phyloP scores from a whole-genome alignment of 257 asterid species.

The Przewalskia tangutica region DNA sequence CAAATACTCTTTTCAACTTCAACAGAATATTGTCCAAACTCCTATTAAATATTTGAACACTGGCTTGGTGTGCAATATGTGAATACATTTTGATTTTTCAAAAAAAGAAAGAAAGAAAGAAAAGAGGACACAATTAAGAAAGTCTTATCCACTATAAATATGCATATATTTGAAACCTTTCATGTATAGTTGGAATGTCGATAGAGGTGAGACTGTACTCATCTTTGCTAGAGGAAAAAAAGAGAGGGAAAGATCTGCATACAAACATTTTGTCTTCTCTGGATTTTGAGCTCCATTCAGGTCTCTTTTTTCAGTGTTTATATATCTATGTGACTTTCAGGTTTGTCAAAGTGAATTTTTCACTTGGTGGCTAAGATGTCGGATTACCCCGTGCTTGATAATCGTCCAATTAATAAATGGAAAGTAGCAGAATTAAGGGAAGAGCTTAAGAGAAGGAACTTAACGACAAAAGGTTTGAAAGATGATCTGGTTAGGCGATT shows the following conservation, averaged over 20 bases:
- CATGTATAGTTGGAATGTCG: neutral
- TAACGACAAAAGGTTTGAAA: constrained; percentile 23
- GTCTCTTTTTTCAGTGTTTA: neutral
- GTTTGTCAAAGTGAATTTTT: neutral
- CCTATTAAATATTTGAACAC: neutral
- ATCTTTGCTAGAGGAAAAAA: neutral
- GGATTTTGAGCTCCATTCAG: neutral
- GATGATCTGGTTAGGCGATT: constrained; percentile 30
- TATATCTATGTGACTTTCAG: neutral
- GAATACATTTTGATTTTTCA: neutral
- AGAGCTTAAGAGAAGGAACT: constrained; percentile 33
- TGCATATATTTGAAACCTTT: neutral
- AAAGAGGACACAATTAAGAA: neutral
- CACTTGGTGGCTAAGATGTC: constrained; percentile 4
- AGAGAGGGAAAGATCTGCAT: neutral
- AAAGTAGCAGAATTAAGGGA: constrained; percentile 30
- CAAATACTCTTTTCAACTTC: neutral
- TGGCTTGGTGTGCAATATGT: neutral
- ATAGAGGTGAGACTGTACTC: neutral
- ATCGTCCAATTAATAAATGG: constrained; percentile 35
- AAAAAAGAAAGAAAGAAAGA: neutral
- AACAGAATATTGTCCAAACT: neutral
- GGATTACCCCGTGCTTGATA: constrained; percentile 25
- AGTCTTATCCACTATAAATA: neutral
- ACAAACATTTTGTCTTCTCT: neutral